phyloP scores from a whole-genome alignment of 352 stramenopile genomes.

The Phytopythium helicoides region DNA sequence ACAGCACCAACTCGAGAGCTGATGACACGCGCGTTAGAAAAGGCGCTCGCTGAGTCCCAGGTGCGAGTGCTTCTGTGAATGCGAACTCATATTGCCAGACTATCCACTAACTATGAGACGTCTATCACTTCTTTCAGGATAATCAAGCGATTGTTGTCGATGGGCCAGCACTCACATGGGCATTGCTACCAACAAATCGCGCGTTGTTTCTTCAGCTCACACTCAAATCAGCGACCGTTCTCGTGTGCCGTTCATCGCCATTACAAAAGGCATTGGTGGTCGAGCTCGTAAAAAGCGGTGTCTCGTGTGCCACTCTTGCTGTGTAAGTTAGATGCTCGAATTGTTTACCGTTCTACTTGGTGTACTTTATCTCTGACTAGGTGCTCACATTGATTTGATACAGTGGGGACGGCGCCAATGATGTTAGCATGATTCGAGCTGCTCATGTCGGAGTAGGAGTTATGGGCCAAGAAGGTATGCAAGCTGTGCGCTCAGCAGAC shows the following conservation, averaged over 20 bases:
- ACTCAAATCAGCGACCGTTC: constrained; percentile 75
- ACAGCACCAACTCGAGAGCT: constrained; percentile 37
- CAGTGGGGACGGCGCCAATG: constrained; percentile 98
- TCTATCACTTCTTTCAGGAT: constrained; percentile 25
- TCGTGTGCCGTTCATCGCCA: constrained; percentile 87
- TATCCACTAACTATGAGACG: constrained; percentile 2
- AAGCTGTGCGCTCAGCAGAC: constrained; percentile 77
- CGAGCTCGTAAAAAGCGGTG: constrained; percentile 89
- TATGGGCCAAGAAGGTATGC: constrained; percentile 95
- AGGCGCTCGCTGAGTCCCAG: constrained; percentile 39
- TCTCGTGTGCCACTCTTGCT: constrained; percentile 88
- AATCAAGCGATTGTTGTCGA: constrained; percentile 71
- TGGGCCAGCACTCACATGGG: constrained; percentile 55
- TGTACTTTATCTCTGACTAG: no score
- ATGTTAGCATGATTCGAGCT: constrained; percentile 99
- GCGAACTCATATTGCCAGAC: neutral
- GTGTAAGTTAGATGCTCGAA: constrained; percentile 69
- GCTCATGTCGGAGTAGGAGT: constrained; percentile 98
- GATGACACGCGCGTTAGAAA: constrained; percentile 52
- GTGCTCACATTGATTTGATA: neutral
- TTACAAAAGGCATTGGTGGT: constrained; percentile 92
- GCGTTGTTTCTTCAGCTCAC: constrained; percentile 69
- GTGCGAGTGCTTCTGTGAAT: constrained; percentile 10
- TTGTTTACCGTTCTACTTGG: no score
- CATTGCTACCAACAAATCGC: constrained; percentile 50